phyloP scores from a whole-genome alignment of 148 eudicot genomes.

The Agrostemma githago region DNA sequence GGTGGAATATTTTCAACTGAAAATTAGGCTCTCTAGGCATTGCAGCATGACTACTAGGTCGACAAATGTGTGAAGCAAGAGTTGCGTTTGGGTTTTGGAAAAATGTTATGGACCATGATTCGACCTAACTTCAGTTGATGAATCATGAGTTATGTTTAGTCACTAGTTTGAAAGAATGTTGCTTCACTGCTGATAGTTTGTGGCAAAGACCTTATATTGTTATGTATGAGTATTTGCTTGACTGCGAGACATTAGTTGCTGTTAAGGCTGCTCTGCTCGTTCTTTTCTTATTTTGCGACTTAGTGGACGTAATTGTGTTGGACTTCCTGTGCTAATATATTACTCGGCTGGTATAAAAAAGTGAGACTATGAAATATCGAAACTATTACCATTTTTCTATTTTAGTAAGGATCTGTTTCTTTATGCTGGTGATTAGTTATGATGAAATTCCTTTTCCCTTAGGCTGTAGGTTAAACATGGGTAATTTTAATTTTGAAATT shows the following conservation, averaged over 20 bases:
- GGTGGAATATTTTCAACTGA: background rate
- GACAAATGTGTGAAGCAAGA: background rate
- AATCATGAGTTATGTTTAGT: background rate
- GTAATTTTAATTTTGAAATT: constrained; percentile 6
- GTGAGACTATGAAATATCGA: background rate
- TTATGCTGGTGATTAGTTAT: background rate
- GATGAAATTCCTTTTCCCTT: background rate
- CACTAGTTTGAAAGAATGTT: background rate
- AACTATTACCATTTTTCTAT: background rate
- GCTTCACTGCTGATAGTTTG: background rate
- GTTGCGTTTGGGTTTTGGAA: background rate
- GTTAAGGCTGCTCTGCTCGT: background rate
- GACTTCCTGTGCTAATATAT: background rate
- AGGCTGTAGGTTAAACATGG: background rate
- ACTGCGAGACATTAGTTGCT: background rate
- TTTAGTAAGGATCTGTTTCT: background rate
- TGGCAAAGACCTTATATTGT: background rate
- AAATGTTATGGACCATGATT: background rate
- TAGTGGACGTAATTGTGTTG: background rate
- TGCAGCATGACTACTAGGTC: background rate
- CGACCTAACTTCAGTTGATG: background rate
- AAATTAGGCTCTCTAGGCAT: background rate
- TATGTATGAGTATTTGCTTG: background rate
- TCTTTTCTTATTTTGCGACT: background rate
- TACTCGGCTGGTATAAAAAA: background rate